Evolutionary conservation across 106 monocot species (phyloP).

Genomic region (Ottelia alismoides): DNA sequence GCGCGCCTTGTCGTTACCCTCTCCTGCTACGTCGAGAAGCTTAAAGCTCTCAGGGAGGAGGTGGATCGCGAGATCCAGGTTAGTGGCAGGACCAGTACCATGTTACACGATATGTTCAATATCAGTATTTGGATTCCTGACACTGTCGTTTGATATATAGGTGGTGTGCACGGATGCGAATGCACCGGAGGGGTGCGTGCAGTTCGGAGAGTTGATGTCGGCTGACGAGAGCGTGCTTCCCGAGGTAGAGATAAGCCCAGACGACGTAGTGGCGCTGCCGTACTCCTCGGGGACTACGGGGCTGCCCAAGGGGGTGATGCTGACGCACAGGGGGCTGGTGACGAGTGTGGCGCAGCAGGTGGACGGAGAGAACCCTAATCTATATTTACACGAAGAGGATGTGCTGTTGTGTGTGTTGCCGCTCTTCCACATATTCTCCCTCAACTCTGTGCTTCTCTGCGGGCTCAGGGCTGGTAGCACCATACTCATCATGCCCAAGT

Average conservation of each 20-base stretch:
- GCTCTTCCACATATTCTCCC: conserved; percentile 72
- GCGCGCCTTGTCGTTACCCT: conserved; percentile 52
- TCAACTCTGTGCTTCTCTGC: conserved; percentile 65
- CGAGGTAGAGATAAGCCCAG: conserved; percentile 33
- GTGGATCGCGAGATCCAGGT: too few species aligned
- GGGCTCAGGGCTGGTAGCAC: conserved; percentile 44
- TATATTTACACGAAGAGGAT: conserved; percentile 37
- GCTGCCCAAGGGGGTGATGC: conserved; percentile 87
- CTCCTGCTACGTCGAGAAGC: conserved; percentile 40
- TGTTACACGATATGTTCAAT: too few species aligned
- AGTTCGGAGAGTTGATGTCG: conserved; percentile 37
- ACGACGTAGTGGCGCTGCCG: conserved; percentile 78
- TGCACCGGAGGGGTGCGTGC: too few species aligned
- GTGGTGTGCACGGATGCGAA: too few species aligned
- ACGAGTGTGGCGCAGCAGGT: conserved; percentile 76
- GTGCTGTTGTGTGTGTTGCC: conserved; percentile 67
- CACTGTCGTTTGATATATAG: too few species aligned
- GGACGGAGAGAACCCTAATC: conserved; percentile 73
- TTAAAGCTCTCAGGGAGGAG: conserved; percentile 20
- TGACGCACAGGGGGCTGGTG: conserved; percentile 55
- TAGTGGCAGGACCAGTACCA: too few species aligned
- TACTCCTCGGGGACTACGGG: conserved; percentile 92
- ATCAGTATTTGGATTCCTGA: too few species aligned
- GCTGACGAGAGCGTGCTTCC: conserved; percentile 20
- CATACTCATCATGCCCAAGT: conserved; percentile 58